A percentile compares a stretch with the other conserved stretches of the same genome.
phyloP scores from a whole-genome alignment of 495 filamentous ascomycete genomes.

The Venustampulla echinocandica region DNA sequence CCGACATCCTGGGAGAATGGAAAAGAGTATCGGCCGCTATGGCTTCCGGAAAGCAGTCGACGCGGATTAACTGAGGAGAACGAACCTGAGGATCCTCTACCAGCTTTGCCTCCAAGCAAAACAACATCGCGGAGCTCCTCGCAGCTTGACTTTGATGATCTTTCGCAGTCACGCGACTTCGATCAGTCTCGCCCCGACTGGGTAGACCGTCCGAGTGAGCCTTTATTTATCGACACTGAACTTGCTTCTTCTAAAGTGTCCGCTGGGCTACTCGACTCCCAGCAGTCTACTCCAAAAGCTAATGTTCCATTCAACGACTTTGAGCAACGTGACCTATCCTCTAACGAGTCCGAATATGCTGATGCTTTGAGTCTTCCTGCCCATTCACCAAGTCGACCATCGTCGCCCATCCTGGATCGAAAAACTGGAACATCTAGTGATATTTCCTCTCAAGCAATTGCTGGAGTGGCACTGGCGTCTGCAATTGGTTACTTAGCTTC shows the following conservation, averaged over 20 bases:
- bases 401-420: neutral
- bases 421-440: neutral
- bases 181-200: slow-evolving; percentile 8
- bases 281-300: slow-evolving; percentile 31
- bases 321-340: too few relatives aligned
- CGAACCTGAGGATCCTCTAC: slow-evolving; percentile 14
- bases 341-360: neutral
- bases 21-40: slow-evolving; percentile 41
- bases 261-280: slow-evolving; percentile 23
- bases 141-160: slow-evolving; percentile 11
- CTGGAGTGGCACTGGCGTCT: slow-evolving; percentile 5
- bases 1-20: slow-evolving; percentile 43
- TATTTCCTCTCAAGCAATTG: neutral
- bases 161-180: slow-evolving; percentile 9
- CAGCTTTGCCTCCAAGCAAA: slow-evolving; percentile 29
- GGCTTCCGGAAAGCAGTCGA: slow-evolving; percentile 36
- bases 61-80: slow-evolving; percentile 4
- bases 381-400: neutral
- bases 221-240: slow-evolving; percentile 25
- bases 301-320: slow-evolving; percentile 4
- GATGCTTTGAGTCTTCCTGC: neutral
- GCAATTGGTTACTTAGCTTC: slow-evolving; percentile 11
- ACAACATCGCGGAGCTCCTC: slow-evolving; percentile 26
- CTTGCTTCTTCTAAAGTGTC: slow-evolving; percentile 12
- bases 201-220: slow-evolving; percentile 7